A percentile compares a stretch with the other conserved stretches of the same genome.
Evolutionary conservation across 2,329 filamentous ascomycete species (phyloP).

Genomic region (Phialophora verrucosa): DNA sequence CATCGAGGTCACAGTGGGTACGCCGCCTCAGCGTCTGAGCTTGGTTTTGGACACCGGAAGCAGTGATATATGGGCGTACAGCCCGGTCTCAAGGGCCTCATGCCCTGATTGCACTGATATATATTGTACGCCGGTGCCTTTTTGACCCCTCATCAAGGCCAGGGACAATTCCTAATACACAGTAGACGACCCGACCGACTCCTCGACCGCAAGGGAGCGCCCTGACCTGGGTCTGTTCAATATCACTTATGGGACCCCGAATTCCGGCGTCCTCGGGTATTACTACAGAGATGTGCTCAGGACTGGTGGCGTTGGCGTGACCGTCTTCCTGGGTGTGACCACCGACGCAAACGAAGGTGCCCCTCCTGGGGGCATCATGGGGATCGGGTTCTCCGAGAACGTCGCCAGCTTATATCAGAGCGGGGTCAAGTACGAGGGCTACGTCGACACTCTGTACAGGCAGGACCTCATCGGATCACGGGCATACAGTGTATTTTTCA

Average conservation of each 20-base stretch:
- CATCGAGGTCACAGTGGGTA: conserved; percentile 53
- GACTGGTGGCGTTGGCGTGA: conserved; percentile 8
- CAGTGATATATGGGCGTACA: conserved; percentile 25
- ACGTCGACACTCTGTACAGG: conserved; percentile 8
- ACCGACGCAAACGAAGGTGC: conserved; percentile 1
- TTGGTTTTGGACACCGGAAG: conserved; percentile 33
- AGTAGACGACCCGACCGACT: conserved; percentile 14
- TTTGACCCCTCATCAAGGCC: neutral
- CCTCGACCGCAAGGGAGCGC: conserved; percentile 9
- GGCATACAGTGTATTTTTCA: conserved; percentile 12
- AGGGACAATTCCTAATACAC: neutral
- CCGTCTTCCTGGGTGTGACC: conserved; percentile 9
- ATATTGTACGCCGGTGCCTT: conserved; percentile 2
- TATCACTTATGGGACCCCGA: conserved; percentile 65
- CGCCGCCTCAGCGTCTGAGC: conserved; percentile 27
- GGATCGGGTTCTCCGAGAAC: conserved; percentile 6
- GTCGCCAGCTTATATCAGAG: conserved; percentile 56
- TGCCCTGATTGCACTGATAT: conserved; percentile 8
- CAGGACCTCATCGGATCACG: conserved; percentile 5
- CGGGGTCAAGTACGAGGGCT: conserved; percentile 1
- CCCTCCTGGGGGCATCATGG: conserved; percentile 48
- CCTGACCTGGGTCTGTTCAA: conserved; percentile 9
- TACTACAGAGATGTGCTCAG: conserved; percentile 6
- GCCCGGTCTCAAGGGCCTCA: neutral
- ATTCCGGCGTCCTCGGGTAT: conserved; percentile 43